phyloP scores from a whole-genome alignment of 169 alveolate genomes.

The Cyclospora cayetanensis region DNA sequence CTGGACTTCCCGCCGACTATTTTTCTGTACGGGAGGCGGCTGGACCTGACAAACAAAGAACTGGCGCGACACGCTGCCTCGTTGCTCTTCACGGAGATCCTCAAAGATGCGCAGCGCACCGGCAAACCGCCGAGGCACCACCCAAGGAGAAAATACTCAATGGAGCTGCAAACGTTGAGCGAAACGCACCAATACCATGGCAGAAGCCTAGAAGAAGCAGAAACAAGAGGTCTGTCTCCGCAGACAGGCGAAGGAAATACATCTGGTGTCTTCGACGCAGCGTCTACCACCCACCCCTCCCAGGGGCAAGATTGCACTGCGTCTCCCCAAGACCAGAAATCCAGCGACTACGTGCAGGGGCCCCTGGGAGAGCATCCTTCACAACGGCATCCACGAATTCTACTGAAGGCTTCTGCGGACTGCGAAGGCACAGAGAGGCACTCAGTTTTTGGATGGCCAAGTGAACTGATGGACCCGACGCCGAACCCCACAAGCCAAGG shows the following conservation, averaged over 20 bases:
- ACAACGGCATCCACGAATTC: too few species aligned
- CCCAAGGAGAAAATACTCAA: too few species aligned
- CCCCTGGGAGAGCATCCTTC: too few species aligned
- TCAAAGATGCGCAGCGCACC: background rate
- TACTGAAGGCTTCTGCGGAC: too few species aligned
- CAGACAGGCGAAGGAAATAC: background rate
- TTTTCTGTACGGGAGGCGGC: conserved; percentile 24
- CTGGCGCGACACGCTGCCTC: conserved; percentile 48
- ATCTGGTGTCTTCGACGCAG: too few species aligned
- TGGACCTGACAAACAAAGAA: conserved; percentile 44
- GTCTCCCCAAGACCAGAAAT: too few species aligned
- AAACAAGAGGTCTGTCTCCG: background rate
- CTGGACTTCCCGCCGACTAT: conserved; percentile 60
- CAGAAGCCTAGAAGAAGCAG: background rate
- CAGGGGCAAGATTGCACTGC: too few species aligned
- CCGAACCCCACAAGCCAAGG: background rate
- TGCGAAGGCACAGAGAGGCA: too few species aligned
- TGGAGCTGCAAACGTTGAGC: background rate
- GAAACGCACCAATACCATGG: background rate
- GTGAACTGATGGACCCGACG: background rate
- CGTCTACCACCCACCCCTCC: too few species aligned
- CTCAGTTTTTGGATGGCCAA: too few species aligned
- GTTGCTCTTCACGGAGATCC: conserved; percentile 47
- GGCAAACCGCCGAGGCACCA: background rate
- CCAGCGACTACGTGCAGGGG: too few species aligned